Conservation (phyloP, 768 basidiomycete species). For the Hemileccinum impolitum region DNA sequence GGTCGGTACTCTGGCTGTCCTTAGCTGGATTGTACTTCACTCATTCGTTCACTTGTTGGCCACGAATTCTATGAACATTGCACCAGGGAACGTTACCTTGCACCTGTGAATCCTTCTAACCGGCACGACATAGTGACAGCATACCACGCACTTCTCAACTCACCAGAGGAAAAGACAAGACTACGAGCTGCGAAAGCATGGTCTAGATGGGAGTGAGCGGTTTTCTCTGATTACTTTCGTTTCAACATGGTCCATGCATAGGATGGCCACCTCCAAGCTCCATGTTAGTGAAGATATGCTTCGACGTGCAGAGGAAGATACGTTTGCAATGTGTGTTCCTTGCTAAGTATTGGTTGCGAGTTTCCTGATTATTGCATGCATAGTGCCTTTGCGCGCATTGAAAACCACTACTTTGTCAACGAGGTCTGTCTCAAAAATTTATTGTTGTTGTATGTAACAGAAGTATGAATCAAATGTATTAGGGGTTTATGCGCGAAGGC, state of each 20-base stretch:
- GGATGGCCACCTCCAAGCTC: conserved; percentile 81
- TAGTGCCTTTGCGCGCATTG: conserved; percentile 84
- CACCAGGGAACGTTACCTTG: conserved; percentile 77
- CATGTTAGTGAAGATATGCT: conserved; percentile 66
- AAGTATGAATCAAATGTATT: background rate
- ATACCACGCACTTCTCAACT: conserved; percentile 77
- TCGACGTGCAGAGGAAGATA: conserved; percentile 64
- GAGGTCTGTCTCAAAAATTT: conserved; percentile 40
- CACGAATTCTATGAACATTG: background rate
- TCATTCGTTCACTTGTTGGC: background rate
- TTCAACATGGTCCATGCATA: conserved; percentile 26
- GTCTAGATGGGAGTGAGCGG: conserved; percentile 85
- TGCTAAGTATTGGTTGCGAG: conserved; percentile 5
- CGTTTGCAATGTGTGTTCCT: conserved; percentile 65
- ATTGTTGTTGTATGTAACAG: background rate
- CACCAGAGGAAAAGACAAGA: conserved; percentile 62
- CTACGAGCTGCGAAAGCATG: conserved; percentile 77
- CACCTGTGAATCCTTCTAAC: conserved; percentile 76
- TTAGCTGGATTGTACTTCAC: background rate
- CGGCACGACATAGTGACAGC: conserved; percentile 78
- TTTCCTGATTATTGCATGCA: background rate
- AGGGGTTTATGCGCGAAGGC: conserved; percentile 88
- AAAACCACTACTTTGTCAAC: conserved; percentile 90
- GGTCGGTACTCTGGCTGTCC: conserved; percentile 41
- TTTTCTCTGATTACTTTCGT: background rate